Percentiles rank a stretch among this genome's conserved stretches.
Evolutionary conservation across 306 rosid genomes (phyloP).

Genomic region (Cyamopsis tetragonoloba): DNA sequence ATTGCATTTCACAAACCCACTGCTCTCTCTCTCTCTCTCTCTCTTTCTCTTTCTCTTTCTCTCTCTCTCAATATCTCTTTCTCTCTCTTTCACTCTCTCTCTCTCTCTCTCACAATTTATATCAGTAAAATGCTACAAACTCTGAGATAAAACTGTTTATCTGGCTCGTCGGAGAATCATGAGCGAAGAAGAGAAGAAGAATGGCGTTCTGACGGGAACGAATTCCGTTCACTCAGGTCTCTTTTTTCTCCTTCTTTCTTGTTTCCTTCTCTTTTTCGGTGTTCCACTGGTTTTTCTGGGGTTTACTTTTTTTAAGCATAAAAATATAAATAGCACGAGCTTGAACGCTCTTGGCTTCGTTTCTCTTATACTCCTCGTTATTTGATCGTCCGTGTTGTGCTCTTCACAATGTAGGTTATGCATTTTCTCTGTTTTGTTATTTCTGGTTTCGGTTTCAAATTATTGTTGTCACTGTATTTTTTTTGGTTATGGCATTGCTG

Average conservation of each 20-base stretch:
- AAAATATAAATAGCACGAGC: background rate
- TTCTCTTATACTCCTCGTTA: constrained; percentile 9
- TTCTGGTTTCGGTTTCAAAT: constrained; percentile 7
- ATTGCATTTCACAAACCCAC: constrained; percentile 33
- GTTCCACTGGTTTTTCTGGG: background rate
- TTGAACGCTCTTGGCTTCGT: background rate
- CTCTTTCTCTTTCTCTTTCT: constrained; percentile 10
- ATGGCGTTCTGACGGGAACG: constrained; percentile 26
- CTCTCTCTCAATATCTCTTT: background rate
- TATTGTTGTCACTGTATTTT: too few relatives aligned
- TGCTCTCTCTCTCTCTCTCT: background rate
- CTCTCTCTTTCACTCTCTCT: constrained; percentile 6
- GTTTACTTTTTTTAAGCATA: background rate
- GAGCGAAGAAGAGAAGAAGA: constrained; percentile 47
- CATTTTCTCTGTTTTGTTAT: background rate
- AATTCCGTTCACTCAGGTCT: constrained; percentile 49
- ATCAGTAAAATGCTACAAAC: constrained; percentile 7
- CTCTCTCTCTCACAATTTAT: background rate
- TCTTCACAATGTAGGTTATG: constrained; percentile 34
- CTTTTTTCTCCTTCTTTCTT: background rate
- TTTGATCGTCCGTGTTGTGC: constrained; percentile 12
- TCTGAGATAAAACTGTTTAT: constrained; percentile 22
- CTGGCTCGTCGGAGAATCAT: constrained; percentile 30
- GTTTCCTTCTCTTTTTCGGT: background rate
- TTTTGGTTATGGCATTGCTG: constrained; percentile 6